phyloP scores from a whole-genome alignment of 108 stramenopile species.

The Cyclotella baltica region DNA sequence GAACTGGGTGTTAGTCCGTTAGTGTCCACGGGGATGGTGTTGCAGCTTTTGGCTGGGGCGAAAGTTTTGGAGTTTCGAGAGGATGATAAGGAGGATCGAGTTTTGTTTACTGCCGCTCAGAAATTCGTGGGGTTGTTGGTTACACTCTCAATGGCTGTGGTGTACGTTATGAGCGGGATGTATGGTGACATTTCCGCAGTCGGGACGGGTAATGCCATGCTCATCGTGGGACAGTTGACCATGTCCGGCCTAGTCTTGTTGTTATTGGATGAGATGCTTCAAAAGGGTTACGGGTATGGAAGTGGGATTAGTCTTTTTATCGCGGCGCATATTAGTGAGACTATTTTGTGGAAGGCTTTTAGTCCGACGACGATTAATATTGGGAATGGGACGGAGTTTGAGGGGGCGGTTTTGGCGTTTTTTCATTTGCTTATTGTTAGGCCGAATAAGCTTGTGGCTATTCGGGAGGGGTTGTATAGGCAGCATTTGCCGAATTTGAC shows the following conservation, averaged over 20 bases:
- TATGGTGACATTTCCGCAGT: conserved; percentile 97
- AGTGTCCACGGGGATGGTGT: conserved; percentile 93
- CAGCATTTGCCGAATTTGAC: conserved; percentile 98
- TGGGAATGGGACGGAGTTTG: conserved; percentile 99
- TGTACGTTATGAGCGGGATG: conserved; percentile 98
- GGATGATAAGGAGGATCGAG: conserved; percentile 97
- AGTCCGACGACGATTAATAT: conserved; percentile 99
- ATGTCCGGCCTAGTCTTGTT: conserved; percentile 96
- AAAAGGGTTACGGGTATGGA: conserved; percentile 99
- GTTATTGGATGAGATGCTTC: conserved; percentile 97
- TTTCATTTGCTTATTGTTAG: conserved; percentile 97
- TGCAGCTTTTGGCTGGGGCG: conserved; percentile 95
- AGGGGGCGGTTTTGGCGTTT: conserved; percentile 98
- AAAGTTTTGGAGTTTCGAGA: conserved; percentile 97
- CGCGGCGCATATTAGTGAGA: conserved; percentile 99
- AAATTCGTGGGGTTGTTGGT: conserved; percentile 99
- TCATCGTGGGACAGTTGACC: conserved; percentile 97
- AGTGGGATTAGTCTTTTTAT: conserved; percentile 99
- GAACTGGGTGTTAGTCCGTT: conserved; percentile 99
- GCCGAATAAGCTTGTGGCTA: conserved; percentile 92
- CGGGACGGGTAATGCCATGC: conserved; percentile 96
- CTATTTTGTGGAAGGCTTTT: conserved; percentile 99
- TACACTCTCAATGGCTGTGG: conserved; percentile 95
- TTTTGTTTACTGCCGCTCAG: conserved; percentile 97
- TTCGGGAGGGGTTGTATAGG: conserved; percentile 96